Evolutionary conservation across 306 rosid species (phyloP), one percentile per base, ranked within the genome.

Genomic region (Inga laurina): DNA sequence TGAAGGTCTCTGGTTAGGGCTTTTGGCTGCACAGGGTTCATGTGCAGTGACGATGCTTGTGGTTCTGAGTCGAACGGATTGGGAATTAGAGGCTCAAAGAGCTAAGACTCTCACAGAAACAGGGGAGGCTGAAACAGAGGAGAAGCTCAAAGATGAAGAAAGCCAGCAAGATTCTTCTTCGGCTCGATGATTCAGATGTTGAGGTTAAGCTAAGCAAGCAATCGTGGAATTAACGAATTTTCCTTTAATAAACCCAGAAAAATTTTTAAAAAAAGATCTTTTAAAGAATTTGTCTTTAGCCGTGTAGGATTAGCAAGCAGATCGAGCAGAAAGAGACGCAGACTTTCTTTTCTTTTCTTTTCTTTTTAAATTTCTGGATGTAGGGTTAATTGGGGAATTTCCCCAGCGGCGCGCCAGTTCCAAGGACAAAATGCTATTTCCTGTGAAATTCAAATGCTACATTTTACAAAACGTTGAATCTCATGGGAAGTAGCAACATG

Each of bases 1-100:
- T 77, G 72, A 51, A 89, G 99, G 99, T 6, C 78, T 95, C 7
- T 95, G 99, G 99, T 48, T 93, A 12, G 99, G 99, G 0, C 92
- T 95, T 0, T 85, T 95, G 90, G 99, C 97, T 10, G 99, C 99
- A 8, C 97, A 95, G 70, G 93, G 86, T 3, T 92, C 92, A 9
- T 95, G 99, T 74, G 97, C 96, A 35, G 75, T 88, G 77, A 84
- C 97, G 81, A 95, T 95, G 99, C 77, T 95, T 88, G 89, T 92
- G 76, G 93, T 93, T 72, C 67, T 95, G 82, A 61, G 81, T 59
- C 80, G 19, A 3, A 95, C 99, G 0, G 94, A 95, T 86, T 95
- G 99, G 99, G 85, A 91, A 0, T 16, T 45, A n/a, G 97, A 95
- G 72, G 96, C 96, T 21, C 59, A 72, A 45, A 90, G 93, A 82